Conservation (phyloP, 2,329 filamentous ascomycete species). For the Thielaviopsis euricoi region DNA sequence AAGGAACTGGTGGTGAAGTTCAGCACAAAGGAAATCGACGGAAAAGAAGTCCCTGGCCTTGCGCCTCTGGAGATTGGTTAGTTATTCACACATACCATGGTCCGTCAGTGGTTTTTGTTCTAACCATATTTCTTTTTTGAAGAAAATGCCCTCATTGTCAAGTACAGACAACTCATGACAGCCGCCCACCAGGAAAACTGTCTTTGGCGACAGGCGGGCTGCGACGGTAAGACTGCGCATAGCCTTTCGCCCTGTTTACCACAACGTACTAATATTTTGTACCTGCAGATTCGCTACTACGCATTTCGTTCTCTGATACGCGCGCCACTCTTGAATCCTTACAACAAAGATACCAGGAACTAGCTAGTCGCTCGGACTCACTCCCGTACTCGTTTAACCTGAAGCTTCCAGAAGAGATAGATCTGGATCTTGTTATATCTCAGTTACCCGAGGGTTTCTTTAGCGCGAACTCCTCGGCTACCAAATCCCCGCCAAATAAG, state of each 20-base stretch:
- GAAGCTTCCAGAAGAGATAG: conserved; percentile 35
- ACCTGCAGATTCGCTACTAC: conserved; percentile 38
- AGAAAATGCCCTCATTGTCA: conserved; percentile 54
- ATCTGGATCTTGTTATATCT: conserved; percentile 31
- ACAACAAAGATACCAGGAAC: conserved; percentile 47
- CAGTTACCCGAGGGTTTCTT: conserved; percentile 41
- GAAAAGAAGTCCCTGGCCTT: conserved; percentile 34
- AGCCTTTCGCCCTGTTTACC: neutral
- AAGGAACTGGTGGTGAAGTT: conserved; percentile 72
- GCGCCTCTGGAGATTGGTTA: conserved; percentile 42
- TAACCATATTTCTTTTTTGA: conserved; percentile 14
- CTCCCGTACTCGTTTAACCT: conserved; percentile 47
- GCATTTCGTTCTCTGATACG: conserved; percentile 46
- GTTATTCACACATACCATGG: conserved; percentile 1
- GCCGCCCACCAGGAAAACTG: conserved; percentile 66
- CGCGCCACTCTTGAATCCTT: conserved; percentile 40
- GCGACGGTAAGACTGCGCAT: conserved; percentile 44
- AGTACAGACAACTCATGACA: conserved; percentile 58
- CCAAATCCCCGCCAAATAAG: conserved; percentile 29
- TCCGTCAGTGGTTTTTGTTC: neutral
- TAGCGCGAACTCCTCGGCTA: conserved; percentile 18
- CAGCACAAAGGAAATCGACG: conserved; percentile 40
- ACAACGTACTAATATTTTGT: conserved; percentile 13
- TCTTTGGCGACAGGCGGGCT: conserved; percentile 75
- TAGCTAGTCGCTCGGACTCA: conserved; percentile 35